phyloP scores from a whole-genome alignment of 148 eudicot genomes.

The Limonium bicolor region DNA sequence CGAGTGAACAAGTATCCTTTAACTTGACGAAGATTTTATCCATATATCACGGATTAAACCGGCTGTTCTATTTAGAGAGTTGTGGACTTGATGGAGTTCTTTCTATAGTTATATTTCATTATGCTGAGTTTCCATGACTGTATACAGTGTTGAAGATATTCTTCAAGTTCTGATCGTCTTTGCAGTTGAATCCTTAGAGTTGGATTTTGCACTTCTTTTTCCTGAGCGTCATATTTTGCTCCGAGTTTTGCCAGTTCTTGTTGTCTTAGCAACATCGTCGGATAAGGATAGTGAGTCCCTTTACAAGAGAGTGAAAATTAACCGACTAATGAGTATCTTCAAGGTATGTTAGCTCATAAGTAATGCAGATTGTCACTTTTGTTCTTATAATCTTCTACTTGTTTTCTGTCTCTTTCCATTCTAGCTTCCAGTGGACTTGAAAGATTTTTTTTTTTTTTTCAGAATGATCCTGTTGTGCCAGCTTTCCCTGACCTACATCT shows the following conservation, averaged over 20 bases:
- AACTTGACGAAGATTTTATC: background rate
- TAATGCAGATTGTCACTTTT: background rate
- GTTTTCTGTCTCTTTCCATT: background rate
- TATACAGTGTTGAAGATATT: constrained; percentile 84
- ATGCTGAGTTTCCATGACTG: constrained; percentile 39
- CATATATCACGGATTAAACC: constrained; percentile 1
- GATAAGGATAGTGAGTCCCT: constrained; percentile 96
- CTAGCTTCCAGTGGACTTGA: background rate
- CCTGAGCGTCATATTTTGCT: constrained; percentile 86
- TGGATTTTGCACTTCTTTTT: constrained; percentile 89
- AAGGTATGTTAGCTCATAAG: constrained; percentile 35
- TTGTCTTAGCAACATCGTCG: constrained; percentile 90
- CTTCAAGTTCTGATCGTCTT: constrained; percentile 96
- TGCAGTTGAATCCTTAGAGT: constrained; percentile 82
- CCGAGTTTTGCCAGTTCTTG: constrained; percentile 88
- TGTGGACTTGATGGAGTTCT: background rate
- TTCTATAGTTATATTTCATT: background rate
- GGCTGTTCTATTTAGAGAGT: background rate
- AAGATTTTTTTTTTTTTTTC: constrained; percentile 12
- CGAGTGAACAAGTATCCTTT: constrained; percentile 95
- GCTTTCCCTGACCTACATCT: constrained; percentile 99
- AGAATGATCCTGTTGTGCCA: constrained; percentile 93
- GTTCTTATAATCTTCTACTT: too few species aligned
- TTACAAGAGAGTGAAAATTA: constrained; percentile 83
- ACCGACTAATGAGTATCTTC: constrained; percentile 71